Base-by-base conservation (phyloP, 2,329 filamentous ascomycete genomes). In the Venturia oleaginea region DNA sequence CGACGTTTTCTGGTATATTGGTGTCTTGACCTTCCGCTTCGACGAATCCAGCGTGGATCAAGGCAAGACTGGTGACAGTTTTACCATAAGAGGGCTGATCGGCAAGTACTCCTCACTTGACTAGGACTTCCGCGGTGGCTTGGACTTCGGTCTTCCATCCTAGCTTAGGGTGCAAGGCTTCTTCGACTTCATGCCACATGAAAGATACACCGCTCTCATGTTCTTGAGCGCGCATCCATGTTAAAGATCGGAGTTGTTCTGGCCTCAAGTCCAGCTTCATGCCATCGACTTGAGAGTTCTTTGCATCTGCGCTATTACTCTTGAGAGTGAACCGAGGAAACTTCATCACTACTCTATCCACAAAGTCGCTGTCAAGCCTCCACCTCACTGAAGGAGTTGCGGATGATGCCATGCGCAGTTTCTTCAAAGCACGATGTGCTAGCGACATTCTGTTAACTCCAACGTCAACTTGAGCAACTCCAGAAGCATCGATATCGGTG, bases 71-170 rank as follows among this genome's bases (percentile, higher is more conserved):
- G 0, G 83, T 81, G 1, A 85, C 81, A 0, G 86, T 89, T 69
- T 90, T 89, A 0, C 87, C 87, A 69, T 86, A 89, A 0, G 84
- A 86, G 40, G 87, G 84, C 55, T 84, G 78, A 69, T 88, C 85
- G 2, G 85, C 85, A 40, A 88, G 76, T 22, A 89, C 78, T 5
- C 86, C 86, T 15, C 86, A 86, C 22, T 78, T 79, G 48, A 86
- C 67, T 38, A 66, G 42, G 62, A 76, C 60, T n/a, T 71, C 30
- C 42, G 76, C 71, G 65, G 78, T 68, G n/a, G 79, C 81, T n/a
- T 72, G 74, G 1, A 77, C 84, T 70, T 87, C 85, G 2, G 80
- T 79, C 65, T 83, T 80, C 82, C 84, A 88, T 13, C 80, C 78
- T 37, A 86, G 69, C 27, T 77, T 70, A 0, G 76, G 69, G 15